Conservation (phyloP, 768 basidiomycete genomes). For the Russula brevipes region DNA sequence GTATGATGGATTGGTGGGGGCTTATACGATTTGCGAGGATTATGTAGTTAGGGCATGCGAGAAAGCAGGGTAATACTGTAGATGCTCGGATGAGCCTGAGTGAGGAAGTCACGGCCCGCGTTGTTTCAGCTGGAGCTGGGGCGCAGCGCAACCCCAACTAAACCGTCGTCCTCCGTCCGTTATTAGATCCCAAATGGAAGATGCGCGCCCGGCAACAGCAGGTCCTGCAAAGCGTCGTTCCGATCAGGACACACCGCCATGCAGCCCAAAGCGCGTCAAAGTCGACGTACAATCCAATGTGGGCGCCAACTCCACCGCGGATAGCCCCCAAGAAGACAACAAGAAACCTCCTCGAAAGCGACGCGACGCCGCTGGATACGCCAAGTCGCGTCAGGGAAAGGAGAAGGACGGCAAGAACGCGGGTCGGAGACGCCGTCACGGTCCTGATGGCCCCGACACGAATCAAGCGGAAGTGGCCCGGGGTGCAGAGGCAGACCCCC, state of each 20-base stretch:
- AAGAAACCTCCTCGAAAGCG: slow-evolving; percentile 10
- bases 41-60: slow-evolving; percentile 7
- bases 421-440: slow-evolving; percentile 38
- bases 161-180: too few species aligned
- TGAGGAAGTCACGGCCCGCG: neutral
- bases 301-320: neutral
- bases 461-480: slow-evolving; percentile 21
- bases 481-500: neutral
- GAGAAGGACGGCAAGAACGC: slow-evolving; percentile 37
- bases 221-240: slow-evolving; percentile 7
- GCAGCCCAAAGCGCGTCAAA: slow-evolving; percentile 22
- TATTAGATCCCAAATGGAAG: neutral
- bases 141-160: neutral
- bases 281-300: slow-evolving; percentile 1
- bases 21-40: slow-evolving; percentile 52
- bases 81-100: too few species aligned
- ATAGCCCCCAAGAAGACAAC: slow-evolving; percentile 10
- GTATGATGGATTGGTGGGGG: slow-evolving; percentile 50
- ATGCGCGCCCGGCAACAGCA: neutral
- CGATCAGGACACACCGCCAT: slow-evolving; percentile 2
- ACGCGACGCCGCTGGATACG: slow-evolving; percentile 32
- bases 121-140: neutral
- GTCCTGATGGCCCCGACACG: slow-evolving; percentile 31
- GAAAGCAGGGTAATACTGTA: neutral
- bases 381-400: slow-evolving; percentile 34